Evolutionary conservation across 2,329 filamentous ascomycete species (phyloP).

Genomic region (Chalaropsis thielavioides): DNA sequence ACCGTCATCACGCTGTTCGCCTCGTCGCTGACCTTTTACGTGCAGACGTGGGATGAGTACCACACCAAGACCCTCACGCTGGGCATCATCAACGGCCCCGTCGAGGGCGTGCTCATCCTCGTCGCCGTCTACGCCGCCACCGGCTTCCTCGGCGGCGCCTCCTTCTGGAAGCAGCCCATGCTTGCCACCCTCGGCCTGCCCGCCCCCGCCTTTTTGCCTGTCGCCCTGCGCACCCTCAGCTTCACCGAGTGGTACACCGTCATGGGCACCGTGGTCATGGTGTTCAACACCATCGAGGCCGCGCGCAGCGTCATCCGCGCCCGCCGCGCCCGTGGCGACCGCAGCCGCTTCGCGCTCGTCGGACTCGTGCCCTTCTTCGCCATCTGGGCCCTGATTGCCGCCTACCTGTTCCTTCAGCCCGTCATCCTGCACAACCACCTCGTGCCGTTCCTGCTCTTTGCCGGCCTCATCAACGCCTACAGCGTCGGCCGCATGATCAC

Average conservation of each 20-base stretch:
- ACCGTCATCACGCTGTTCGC: constrained; percentile 74
- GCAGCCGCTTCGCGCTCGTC: constrained; percentile 58
- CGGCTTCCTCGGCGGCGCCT: constrained; percentile 69
- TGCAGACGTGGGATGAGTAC: constrained; percentile 99
- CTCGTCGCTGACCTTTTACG: constrained; percentile 86
- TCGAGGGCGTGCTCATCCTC: constrained; percentile 82
- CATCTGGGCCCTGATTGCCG: constrained; percentile 61
- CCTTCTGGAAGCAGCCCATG: constrained; percentile 85
- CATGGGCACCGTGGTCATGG: constrained; percentile 66
- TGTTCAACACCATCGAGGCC: constrained; percentile 71
- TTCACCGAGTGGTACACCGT: constrained; percentile 91
- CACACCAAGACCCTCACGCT: constrained; percentile 92
- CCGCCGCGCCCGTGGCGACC: constrained; percentile 58
- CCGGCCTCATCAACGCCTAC: constrained; percentile 84
- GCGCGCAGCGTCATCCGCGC: constrained; percentile 73
- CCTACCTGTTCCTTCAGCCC: constrained; percentile 76
- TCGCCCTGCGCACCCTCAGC: constrained; percentile 55
- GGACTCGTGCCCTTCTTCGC: constrained; percentile 70
- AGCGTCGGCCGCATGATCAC: constrained; percentile 92
- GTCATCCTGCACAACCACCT: constrained; percentile 68
- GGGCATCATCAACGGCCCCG: constrained; percentile 81
- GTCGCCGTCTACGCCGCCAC: constrained; percentile 71
- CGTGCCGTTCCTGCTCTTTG: constrained; percentile 79
- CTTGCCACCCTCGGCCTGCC: constrained; percentile 57
- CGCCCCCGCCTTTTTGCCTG: constrained; percentile 27